Evolutionary conservation across 2,329 filamentous ascomycete genomes (phyloP), one percentile per base, ranked within the genome.

Genomic region (Ophiostoma piceae): DNA sequence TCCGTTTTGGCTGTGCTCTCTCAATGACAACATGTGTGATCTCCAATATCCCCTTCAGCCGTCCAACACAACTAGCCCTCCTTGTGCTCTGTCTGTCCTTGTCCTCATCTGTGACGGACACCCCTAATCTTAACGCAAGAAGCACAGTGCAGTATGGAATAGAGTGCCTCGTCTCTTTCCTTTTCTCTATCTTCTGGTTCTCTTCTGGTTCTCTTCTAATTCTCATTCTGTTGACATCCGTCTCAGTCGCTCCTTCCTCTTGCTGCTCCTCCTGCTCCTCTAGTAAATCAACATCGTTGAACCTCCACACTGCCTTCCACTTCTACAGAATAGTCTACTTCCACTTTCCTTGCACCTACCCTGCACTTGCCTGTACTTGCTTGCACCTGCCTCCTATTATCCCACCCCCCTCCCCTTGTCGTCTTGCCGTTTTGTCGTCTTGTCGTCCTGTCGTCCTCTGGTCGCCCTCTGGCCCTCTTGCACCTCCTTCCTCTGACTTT

Each of bases 161-260:
- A 35, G 35, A 35, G 26, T 12, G 16, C 11, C 51, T 57, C 22
- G 51, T 12, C 22, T 26, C 8, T 14, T 57, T 57, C 3, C 51
- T 57, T 11, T 26, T 26, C n/a, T 11, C 7, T 22, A 14, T 3
- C 22, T 26, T 22, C 26, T 57, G 8, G 2, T 11, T 57, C 22
- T 19, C n/a, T 19, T 43, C 47, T 68, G 5, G 5, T 41, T 8
- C 5, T 69, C 22, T 41, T 41, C 39, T 9, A n/a, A 41, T 67
- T 32, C 65, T 47, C 41, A 35, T 26, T 39, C 41, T 41, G 39
- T 41, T 68, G 39, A 39, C 39, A 69, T 65, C 32, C 37, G 66
- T 67, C 43, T 67, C 51, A 66, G n/a, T 70, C 32, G 43, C 68
- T 70, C 68, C 54, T 62, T 68, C 54, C 37, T 16, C 65, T 39